Evolutionary conservation across 1,139 yeast genomes (phyloP).

Genomic region (Taphrina sp.): DNA sequence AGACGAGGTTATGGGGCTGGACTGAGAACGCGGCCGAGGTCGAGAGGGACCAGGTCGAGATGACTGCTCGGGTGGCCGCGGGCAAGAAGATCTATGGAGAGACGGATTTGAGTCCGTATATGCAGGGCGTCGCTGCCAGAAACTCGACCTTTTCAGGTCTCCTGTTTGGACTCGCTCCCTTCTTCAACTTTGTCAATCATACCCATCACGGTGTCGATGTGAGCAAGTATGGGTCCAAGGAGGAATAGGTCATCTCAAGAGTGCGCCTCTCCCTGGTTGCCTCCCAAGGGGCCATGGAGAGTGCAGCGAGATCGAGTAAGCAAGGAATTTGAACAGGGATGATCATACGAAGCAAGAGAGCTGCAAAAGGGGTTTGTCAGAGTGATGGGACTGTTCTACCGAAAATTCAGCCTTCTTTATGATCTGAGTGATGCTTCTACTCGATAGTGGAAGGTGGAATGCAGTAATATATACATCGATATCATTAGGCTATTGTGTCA

Average conservation of each 20-base stretch:
- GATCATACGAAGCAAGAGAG: neutral
- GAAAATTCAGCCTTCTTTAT: too few species aligned
- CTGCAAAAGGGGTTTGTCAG: too few species aligned
- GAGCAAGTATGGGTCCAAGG: slow-evolving; percentile 18
- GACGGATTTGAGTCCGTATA: slow-evolving; percentile 57
- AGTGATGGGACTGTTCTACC: too few species aligned
- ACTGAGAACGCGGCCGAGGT: slow-evolving; percentile 73
- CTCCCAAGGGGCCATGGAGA: too few species aligned
- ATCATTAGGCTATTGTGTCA: too few species aligned
- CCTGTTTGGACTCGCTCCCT: slow-evolving; percentile 54
- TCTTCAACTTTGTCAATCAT: slow-evolving; percentile 76
- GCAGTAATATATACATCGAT: too few species aligned
- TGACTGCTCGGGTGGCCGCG: slow-evolving; percentile 63
- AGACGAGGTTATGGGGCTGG: slow-evolving; percentile 70
- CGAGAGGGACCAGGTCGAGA: slow-evolving; percentile 67
- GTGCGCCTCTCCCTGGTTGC: too few species aligned
- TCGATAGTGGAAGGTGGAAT: too few species aligned
- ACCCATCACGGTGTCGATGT: slow-evolving; percentile 76
- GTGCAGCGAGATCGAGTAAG: too few species aligned
- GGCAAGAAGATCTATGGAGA: slow-evolving; percentile 67
- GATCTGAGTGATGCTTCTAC: too few species aligned
- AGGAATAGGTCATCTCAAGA: too few species aligned
- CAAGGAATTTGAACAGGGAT: too few species aligned
- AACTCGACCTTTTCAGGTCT: slow-evolving; percentile 73
- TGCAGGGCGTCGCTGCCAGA: slow-evolving; percentile 74